These are phyloP conservation scores for Linnemannia elongata DNA, from an alignment of 192 early-diverging fungal genomes.

Conservation along the genomic window DNA sequence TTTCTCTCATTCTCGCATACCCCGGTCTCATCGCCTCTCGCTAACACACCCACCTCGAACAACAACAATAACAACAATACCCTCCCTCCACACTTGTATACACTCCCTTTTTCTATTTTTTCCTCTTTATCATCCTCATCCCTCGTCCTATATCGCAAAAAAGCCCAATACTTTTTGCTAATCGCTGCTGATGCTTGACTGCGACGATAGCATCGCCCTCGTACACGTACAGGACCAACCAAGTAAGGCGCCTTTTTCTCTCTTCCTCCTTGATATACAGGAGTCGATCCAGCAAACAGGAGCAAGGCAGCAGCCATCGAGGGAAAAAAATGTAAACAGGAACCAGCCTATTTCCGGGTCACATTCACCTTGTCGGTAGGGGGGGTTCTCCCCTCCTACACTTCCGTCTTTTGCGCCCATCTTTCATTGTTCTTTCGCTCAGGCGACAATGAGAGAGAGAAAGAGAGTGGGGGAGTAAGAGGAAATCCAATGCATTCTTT, in stretches of 20 bases:
- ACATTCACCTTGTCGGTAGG: neutral
- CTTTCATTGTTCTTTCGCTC: no score
- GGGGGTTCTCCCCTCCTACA: neutral
- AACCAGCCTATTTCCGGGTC: no score
- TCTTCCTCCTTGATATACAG: neutral
- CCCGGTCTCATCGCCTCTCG: neutral
- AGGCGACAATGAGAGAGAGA: no score
- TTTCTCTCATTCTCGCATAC: neutral
- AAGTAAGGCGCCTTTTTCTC: constrained; percentile 22
- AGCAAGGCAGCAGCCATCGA: no score
- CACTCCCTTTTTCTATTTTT: neutral
- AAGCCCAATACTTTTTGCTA: neutral
- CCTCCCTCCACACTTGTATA: neutral
- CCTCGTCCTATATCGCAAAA: neutral
- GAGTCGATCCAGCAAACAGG: neutral
- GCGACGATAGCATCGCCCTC: constrained; percentile 55
- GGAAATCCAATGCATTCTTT: neutral
- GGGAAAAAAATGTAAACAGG: no score
- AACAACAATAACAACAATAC: no score
- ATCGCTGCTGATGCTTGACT: constrained; percentile 52
- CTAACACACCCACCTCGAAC: no score
- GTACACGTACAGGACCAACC: constrained; percentile 47
- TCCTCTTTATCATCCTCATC: neutral
- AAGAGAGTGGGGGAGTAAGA: neutral
- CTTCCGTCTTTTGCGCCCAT: neutral